Evolutionary conservation across 331 rosid genomes (phyloP).

Genomic region (Cydonia oblonga): DNA sequence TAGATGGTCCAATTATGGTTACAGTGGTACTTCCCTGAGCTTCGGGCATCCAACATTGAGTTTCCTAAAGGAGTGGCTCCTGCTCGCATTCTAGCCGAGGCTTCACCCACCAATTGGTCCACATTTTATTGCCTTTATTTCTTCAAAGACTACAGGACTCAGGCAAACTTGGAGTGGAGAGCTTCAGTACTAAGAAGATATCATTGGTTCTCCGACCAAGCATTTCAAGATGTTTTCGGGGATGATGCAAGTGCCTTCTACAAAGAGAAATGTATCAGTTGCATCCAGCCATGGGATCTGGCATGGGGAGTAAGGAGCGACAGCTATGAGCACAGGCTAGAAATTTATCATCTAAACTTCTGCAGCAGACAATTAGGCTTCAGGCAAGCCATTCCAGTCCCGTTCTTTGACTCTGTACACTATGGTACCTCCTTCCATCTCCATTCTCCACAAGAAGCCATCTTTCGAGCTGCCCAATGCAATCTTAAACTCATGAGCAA

Average conservation of each 20-base stretch:
- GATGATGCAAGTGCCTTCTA: fast-evolving
- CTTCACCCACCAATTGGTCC: too few relatives aligned
- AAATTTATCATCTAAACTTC: too few relatives aligned
- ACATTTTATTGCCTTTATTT: too few relatives aligned
- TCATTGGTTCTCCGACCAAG: fast-evolving
- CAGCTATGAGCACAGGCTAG: fast-evolving
- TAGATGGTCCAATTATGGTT: too few relatives aligned
- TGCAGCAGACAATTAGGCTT: fast-evolving
- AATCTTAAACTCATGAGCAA: too few relatives aligned
- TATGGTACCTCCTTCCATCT: fast-evolving
- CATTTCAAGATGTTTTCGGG: fast-evolving
- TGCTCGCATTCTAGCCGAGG: fast-evolving
- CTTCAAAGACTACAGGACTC: fast-evolving
- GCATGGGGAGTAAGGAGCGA: fast-evolving
- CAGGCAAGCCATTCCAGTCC: too few relatives aligned
- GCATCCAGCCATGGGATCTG: fast-evolving
- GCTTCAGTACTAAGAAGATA: fast-evolving
- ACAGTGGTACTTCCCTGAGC: too few relatives aligned
- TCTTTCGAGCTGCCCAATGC: fast-evolving
- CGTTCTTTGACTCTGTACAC: too few relatives aligned
- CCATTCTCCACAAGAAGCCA: fast-evolving
- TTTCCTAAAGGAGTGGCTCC: fast-evolving
- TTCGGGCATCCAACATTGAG: fast-evolving
- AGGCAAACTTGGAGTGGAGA: too few relatives aligned
- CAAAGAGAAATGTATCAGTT: fast-evolving